Evolutionary conservation across 768 basidiomycete genomes (phyloP).

Genomic region (Macrocybe gigantea): DNA sequence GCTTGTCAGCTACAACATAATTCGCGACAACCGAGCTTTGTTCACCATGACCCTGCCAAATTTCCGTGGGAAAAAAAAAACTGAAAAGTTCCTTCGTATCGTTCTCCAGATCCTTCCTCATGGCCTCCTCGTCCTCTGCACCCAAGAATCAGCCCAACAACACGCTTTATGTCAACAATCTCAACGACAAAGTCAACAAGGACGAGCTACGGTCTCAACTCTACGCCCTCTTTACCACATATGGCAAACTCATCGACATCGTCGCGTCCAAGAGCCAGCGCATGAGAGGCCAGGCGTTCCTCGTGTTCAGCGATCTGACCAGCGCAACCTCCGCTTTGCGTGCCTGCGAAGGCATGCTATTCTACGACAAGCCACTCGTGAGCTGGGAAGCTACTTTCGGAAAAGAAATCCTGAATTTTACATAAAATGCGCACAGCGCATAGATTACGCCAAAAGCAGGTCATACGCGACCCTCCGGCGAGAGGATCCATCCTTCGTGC

Average conservation of each 20-base stretch:
- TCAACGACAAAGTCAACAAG: constrained; percentile 91
- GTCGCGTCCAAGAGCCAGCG: constrained; percentile 81
- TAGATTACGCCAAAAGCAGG: constrained; percentile 85
- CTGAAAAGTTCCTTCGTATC: constrained; percentile 7
- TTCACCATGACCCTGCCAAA: neutral
- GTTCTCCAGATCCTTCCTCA: constrained; percentile 5
- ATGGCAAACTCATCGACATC: constrained; percentile 91
- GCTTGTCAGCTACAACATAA: too few relatives aligned
- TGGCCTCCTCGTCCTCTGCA: constrained; percentile 37
- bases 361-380: constrained; percentile 91
- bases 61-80: constrained; percentile 13
- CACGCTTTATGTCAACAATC: constrained; percentile 88
- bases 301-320: constrained; percentile 90
- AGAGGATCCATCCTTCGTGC: constrained; percentile 79
- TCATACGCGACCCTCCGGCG: constrained; percentile 77
- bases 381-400: constrained; percentile 22
- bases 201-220: constrained; percentile 81
- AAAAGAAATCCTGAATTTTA: constrained; percentile 3
- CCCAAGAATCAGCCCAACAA: constrained; percentile 62
- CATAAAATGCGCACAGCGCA: constrained; percentile 48
- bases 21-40: too few relatives aligned
- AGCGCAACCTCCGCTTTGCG: constrained; percentile 90
- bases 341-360: constrained; percentile 86
- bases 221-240: constrained; percentile 85
- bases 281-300: constrained; percentile 93